Evolutionary conservation across 1,284 basidiomycete genomes (phyloP), one percentile per base, ranked within the genome.

Genomic region (Microbotryum intermedium): DNA sequence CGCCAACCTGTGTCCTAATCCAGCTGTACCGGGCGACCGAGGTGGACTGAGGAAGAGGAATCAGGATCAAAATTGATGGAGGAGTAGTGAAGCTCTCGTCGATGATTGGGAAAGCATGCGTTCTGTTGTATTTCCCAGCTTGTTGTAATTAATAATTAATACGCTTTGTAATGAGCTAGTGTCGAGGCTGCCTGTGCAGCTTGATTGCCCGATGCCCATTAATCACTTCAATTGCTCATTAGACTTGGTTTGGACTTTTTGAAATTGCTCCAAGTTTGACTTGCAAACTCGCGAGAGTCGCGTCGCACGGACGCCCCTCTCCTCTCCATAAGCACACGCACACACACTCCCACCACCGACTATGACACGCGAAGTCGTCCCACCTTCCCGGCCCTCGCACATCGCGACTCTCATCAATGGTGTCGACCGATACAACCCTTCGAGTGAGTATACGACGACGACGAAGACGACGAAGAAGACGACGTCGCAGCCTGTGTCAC

Each of bases 1-100:
- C 72, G 91, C 91, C n/a, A 94, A 94, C 73, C 84, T 88, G 68
- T 94, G 91, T 76, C 82, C 86, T 59, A 89, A 91, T 76, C 79
- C 85, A 61, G 88, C 88, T 73, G 83, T 88, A 39, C 87, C 87
- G 59, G 87, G 87, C 25, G 87, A 86, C 72, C 80, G 86, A 50
- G 86, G 86, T 59, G 34, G 34, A 18, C 18, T 39, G 34, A 39
- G 34, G 34, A 39, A 39, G 34, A 39, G 34, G 34, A 18, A 39
- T 16, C 34, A 39, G 34, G 34, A 39, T 39, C 34, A 39, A 16
- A 39, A 39, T 39, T 39, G 34, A 39, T 39, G 34, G 34, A 39
- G 13, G 34, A 13, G 34, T 34, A n/a, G 34, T 39, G 34, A 39
- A 39, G 18, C 34, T 4, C 34, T 39, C 34, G 34, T 39, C 34